Percentiles rank a stretch among this genome's conserved stretches.
phyloP scores from a whole-genome alignment of 345 rosid genomes.

The Nephelium lappaceum region DNA sequence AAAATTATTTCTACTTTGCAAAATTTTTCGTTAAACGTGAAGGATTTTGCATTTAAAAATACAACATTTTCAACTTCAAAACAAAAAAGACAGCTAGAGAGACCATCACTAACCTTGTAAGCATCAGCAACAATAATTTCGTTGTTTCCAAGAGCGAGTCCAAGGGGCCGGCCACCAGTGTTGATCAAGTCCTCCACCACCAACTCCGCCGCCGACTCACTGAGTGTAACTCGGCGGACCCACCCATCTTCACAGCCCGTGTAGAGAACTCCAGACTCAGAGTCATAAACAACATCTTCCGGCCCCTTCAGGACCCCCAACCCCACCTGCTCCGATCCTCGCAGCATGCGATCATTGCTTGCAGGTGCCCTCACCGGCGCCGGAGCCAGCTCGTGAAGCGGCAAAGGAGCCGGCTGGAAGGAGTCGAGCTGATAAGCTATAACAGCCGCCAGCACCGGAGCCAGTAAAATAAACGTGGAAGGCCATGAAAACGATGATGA shows the following conservation, averaged over 20 bases:
- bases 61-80: too few species aligned
- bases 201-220: conserved; percentile 39
- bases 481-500: background rate
- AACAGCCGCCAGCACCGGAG: conserved; percentile 40
- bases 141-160: conserved; percentile 50
- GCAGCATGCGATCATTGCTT: conserved; percentile 35
- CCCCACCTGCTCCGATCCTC: conserved; percentile 56
- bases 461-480: conserved; percentile 21
- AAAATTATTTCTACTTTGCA: too few species aligned
- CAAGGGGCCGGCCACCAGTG: conserved; percentile 89
- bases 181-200: conserved; percentile 60
- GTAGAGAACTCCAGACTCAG: conserved; percentile 39
- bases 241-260: conserved; percentile 80
- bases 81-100: too few species aligned
- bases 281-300: conserved; percentile 64
- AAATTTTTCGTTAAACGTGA: too few species aligned
- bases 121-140: conserved; percentile 78
- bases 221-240: conserved; percentile 63
- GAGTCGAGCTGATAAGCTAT: conserved; percentile 48
- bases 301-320: conserved; percentile 46
- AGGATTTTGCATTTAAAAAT: too few species aligned
- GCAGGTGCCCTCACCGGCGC: conserved; percentile 23
- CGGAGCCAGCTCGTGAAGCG: conserved; percentile 37
- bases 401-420: conserved; percentile 54
- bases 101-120: conserved; percentile 42